Conservation (phyloP, 306 rosid species). For the Hippophae gyantsensis region DNA sequence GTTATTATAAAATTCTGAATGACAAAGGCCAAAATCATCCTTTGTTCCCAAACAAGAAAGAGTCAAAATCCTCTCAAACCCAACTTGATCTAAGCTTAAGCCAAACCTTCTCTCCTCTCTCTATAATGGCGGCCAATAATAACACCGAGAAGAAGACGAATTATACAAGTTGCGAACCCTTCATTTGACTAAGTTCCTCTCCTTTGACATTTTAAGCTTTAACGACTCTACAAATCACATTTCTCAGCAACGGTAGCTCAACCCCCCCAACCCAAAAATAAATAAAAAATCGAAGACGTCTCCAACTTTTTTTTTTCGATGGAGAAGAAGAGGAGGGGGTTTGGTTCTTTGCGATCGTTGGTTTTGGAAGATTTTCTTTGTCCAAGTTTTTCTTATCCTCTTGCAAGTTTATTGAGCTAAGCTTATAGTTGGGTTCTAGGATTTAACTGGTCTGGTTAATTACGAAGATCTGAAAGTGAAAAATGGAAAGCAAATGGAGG, state of each 20-base stretch:
- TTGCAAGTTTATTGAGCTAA: conserved; percentile 10
- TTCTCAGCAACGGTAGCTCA: conserved; percentile 10
- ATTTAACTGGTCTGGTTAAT: conserved; percentile 1
- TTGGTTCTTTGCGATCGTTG: conserved; percentile 64
- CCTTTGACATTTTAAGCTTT: conserved; percentile 20
- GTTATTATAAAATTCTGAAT: no score
- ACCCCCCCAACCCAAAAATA: conserved; percentile 5
- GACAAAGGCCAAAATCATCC: no score
- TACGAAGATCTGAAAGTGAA: conserved; percentile 21
- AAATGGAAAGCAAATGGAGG: conserved; percentile 97
- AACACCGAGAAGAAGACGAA: conserved; percentile 13
- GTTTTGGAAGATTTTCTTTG: conserved; percentile 15
- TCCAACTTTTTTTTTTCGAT: neutral
- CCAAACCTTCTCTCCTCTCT: neutral
- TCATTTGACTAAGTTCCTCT: conserved; percentile 15
- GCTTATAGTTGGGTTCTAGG: conserved; percentile 12
- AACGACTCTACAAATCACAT: neutral
- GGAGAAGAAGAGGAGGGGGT: conserved; percentile 3
- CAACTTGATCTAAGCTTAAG: conserved; percentile 33
- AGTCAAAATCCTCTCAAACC: conserved; percentile 35
- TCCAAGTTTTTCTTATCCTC: neutral
- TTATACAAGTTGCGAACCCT: conserved; percentile 12
- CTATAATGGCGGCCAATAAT: conserved; percentile 47
- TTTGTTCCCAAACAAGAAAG: neutral
- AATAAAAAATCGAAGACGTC: neutral